A percentile compares a stretch with the other conserved stretches of the same genome.
phyloP scores from a whole-genome alignment of 2,329 filamentous ascomycete genomes.

The Phaeosphaeriaceae sp. region DNA sequence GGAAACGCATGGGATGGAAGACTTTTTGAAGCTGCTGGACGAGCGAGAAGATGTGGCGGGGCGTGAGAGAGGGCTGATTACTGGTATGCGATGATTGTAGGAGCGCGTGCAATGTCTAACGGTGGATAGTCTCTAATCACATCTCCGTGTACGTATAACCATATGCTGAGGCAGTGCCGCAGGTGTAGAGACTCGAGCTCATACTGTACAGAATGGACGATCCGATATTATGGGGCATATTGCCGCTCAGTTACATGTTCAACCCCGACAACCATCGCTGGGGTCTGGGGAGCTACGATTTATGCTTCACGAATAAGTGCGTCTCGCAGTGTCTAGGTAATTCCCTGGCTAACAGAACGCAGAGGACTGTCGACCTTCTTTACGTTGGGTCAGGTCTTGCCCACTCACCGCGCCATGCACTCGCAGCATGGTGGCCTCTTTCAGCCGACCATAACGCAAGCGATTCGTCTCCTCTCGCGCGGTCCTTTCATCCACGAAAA shows the following conservation, averaged over 20 bases:
- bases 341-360: conserved; percentile 19
- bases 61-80: conserved; percentile 80
- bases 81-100: conserved; percentile 62
- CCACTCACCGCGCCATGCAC: conserved; percentile 82
- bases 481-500: conserved; percentile 54
- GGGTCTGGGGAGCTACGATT: conserved; percentile 91
- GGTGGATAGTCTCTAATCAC: conserved; percentile 79
- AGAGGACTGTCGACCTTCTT: conserved; percentile 82
- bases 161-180: conserved; percentile 6
- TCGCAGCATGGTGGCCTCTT: conserved; percentile 84
- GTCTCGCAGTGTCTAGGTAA: conserved; percentile 17
- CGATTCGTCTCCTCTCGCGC: conserved; percentile 79
- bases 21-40: conserved; percentile 79
- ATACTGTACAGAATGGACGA: conserved; percentile 77
- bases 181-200: conserved; percentile 17
- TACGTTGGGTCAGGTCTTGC: conserved; percentile 85
- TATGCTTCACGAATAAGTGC: conserved; percentile 89
- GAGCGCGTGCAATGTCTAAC: background rate
- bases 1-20: conserved; percentile 77
- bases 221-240: conserved; percentile 88
- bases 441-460: conserved; percentile 86
- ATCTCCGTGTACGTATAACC: conserved; percentile 78
- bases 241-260: conserved; percentile 77
- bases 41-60: conserved; percentile 69
- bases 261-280: conserved; percentile 81